Base-by-base conservation (phyloP, 1,139 yeast species). In the Lodderomyces margitis region DNA sequence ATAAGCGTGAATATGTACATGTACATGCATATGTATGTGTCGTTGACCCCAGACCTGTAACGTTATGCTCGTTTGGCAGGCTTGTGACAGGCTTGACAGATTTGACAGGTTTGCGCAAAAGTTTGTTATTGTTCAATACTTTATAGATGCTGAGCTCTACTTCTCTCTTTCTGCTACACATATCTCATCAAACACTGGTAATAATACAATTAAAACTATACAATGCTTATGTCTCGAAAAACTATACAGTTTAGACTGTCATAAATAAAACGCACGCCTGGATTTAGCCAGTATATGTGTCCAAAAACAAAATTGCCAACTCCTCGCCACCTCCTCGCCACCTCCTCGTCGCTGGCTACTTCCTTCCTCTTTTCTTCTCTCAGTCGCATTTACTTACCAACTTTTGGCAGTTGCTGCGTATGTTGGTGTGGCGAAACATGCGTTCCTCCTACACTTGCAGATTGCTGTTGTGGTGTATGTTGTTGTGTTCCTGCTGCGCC, bases 391-490 rank as follows among this genome's bases (percentile, higher is more conserved):
- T 28, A 28, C 32, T 28, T 28, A 15, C 32, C 32, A 28, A 28
- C 32, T 28, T 28, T 28, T 8, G 32, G 32, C 32, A 28, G 32
- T 15, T 28, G 32, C 10, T 28, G 32, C 11, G 32, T 15, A 12
- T 20, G 25, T 16, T 33, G 36, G 21, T 33, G 24, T 20, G 36
- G 36, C n/a, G 36, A 33, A n/a, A 16, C 25, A 20, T 33, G 24
- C 6, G 16, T 12, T 33, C 27, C 32, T 15, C 32, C 32, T 7
- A 28, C 32, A 11, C 12, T 19, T 14, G 16, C 19, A 4, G 24
- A 11, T 33, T 25, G 19, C 14, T 39, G 39, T n/a, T 31, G 45
- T 21, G 35, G 31, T 23, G 40, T 31, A 23, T 42, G 42, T 34
- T 40, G 37, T n/a, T 20, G 23, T 5, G 35, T 9, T 6, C 14